Conservation (phyloP, 495 filamentous ascomycete genomes). For the Podospora bellae-mahoneyi region DNA sequence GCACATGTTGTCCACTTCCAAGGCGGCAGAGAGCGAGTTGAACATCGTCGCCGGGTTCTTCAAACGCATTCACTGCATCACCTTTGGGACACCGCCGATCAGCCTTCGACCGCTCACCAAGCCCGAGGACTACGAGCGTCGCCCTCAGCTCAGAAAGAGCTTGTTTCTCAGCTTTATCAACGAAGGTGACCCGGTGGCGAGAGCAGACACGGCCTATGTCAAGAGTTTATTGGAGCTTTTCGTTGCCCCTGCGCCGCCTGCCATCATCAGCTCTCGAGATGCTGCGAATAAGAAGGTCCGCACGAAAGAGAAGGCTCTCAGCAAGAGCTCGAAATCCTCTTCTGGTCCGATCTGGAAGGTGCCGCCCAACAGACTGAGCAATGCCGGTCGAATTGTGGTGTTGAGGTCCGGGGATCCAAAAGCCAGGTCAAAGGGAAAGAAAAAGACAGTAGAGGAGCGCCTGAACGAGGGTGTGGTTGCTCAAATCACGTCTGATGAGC, state of each 20-base stretch:
- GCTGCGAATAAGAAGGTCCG: not conserved
- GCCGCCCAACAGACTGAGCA: constrained; percentile 59
- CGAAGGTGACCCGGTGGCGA: constrained; percentile 75
- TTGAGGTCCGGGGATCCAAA: constrained; percentile 47
- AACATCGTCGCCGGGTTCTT: constrained; percentile 64
- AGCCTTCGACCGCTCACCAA: constrained; percentile 64
- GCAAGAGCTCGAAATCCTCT: constrained; percentile 26
- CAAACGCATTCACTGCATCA: constrained; percentile 74
- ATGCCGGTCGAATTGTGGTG: constrained; percentile 65
- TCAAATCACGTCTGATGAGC: constrained; percentile 59
- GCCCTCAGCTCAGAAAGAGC: constrained; percentile 51
- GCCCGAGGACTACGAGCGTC: constrained; percentile 37
- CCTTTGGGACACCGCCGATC: constrained; percentile 76
- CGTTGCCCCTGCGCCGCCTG: constrained; percentile 54
- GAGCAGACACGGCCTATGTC: constrained; percentile 73
- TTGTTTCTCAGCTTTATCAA: constrained; percentile 76
- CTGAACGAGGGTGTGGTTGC: constrained; percentile 56
- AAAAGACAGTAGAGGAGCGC: constrained; percentile 40
- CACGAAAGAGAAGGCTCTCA: constrained; percentile 23
- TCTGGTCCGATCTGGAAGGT: constrained; percentile 55
- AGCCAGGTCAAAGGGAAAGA: constrained; percentile 31
- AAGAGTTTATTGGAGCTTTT: constrained; percentile 68
- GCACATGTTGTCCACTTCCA: constrained; percentile 65
- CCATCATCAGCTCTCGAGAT: not conserved
- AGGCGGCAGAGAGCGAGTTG: constrained; percentile 58